These are phyloP conservation scores for Aphanomyces euteiches DNA, from an alignment of 352 stramenopile species.

Conservation along the genomic window DNA sequence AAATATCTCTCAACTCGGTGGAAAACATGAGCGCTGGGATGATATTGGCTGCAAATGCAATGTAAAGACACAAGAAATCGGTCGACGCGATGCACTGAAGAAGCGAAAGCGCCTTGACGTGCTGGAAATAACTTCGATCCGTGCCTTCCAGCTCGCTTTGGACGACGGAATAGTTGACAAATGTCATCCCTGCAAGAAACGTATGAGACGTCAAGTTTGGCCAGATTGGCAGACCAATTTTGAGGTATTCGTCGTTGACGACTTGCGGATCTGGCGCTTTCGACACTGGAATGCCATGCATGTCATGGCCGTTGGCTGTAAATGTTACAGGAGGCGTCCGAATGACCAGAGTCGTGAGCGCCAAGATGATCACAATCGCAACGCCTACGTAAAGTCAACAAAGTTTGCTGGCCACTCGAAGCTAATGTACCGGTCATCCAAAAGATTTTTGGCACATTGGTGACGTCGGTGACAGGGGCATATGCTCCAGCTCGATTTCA, in stretches of 20 bases:
- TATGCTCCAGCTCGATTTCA: background rate
- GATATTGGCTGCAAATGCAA: conserved; percentile 12
- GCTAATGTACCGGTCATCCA: background rate
- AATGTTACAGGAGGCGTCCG: conserved; percentile 23
- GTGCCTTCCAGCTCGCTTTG: conserved; percentile 10
- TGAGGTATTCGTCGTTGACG: conserved; percentile 28
- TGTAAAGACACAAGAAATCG: conserved; percentile 17
- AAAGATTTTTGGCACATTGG: background rate
- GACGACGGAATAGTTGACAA: conserved; percentile 29
- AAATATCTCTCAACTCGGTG: conserved; percentile 4
- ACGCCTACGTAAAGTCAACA: background rate
- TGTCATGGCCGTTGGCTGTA: conserved; percentile 22
- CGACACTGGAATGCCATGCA: background rate
- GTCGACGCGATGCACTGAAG: conserved; percentile 26
- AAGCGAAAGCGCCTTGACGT: conserved; percentile 27
- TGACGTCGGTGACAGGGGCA: background rate
- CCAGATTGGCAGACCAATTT: background rate
- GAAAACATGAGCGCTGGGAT: conserved; percentile 17
- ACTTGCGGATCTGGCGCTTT: background rate
- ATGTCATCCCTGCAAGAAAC: conserved; percentile 15
- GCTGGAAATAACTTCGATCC: conserved; percentile 16
- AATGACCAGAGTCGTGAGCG: conserved; percentile 15
- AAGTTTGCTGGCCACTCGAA: background rate
- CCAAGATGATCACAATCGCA: background rate
- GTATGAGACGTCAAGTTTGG: background rate